Percentiles rank a stretch among this genome's conserved stretches.
These are phyloP conservation scores for Rhodotorula sp. DNA, from an alignment of 1,284 basidiomycete genomes.

Conservation along the genomic window DNA sequence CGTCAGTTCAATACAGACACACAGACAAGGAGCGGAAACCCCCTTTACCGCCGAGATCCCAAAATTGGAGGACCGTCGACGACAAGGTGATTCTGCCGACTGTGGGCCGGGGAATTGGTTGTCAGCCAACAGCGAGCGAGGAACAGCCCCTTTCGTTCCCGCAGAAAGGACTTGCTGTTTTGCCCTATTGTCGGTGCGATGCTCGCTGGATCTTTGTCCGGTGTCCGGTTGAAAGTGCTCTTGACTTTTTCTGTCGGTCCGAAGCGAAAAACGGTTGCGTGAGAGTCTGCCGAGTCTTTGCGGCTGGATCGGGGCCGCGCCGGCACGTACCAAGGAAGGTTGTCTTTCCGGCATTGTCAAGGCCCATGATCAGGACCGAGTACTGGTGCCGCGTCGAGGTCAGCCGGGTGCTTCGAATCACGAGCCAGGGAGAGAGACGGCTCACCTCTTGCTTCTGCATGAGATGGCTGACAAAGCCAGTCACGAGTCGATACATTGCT, in stretches of 20 bases:
- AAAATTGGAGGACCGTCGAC: constrained; percentile 88
- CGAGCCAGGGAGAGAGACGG: neutral
- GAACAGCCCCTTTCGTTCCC: neutral
- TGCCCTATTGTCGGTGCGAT: constrained; percentile 92
- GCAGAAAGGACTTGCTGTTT: constrained; percentile 64
- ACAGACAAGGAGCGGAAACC: neutral
- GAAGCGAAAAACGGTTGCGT: too few relatives aligned
- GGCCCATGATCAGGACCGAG: constrained; percentile 84
- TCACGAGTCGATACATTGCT: constrained; percentile 83
- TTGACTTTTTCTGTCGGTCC: constrained; percentile 71
- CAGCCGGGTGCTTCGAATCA: neutral
- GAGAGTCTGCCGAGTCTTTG: neutral
- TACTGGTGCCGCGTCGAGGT: constrained; percentile 52
- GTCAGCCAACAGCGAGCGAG: neutral
- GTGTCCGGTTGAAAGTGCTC: constrained; percentile 79
- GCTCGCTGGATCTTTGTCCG: constrained; percentile 79
- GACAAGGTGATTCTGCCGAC: constrained; percentile 88
- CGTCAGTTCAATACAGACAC: neutral
- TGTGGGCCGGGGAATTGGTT: constrained; percentile 47
- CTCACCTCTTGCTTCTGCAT: constrained; percentile 78
- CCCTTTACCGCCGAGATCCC: constrained; percentile 71
- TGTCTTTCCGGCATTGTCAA: constrained; percentile 78
- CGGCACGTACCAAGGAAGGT: constrained; percentile 36
- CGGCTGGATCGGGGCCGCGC: too few relatives aligned
- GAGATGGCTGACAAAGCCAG: constrained; percentile 81